A percentile compares a stretch with the other conserved stretches of the same genome.
phyloP scores from a whole-genome alignment of 2,329 filamentous ascomycete genomes.

The Leptosphaerulina australis region DNA sequence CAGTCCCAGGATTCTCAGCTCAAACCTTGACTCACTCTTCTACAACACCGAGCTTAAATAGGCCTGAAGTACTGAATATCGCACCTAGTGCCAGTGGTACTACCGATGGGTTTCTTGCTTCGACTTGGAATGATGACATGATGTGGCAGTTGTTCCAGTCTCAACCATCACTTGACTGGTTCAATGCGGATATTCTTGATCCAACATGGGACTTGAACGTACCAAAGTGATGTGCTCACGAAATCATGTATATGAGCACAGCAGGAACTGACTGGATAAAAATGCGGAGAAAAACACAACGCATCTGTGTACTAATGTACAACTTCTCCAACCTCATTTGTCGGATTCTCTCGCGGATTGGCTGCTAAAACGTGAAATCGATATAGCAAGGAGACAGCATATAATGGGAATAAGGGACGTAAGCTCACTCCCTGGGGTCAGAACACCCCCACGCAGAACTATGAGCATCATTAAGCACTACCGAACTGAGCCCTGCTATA shows the following conservation, averaged over 20 bases:
- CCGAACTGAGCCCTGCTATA: not conserved
- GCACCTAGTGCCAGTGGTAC: not conserved
- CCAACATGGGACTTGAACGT: constrained; percentile 31
- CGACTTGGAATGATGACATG: constrained; percentile 43
- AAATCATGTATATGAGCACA: no score
- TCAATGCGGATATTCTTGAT: constrained; percentile 42
- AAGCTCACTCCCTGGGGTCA: not conserved
- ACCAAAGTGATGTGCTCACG: constrained; percentile 24
- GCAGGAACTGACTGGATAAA: not conserved
- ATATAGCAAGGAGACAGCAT: no score
- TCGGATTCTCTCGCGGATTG: no score
- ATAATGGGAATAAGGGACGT: not conserved
- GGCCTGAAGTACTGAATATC: not conserved
- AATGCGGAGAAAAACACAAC: no score
- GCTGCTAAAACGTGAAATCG: no score
- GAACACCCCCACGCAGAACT: not conserved
- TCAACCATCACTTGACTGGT: constrained; percentile 45
- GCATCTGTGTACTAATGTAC: no score
- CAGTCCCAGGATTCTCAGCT: constrained; percentile 2
- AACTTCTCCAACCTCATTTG: no score
- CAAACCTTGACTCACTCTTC: not conserved
- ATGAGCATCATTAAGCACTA: not conserved
- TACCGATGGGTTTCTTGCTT: constrained; percentile 19
- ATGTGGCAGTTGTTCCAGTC: constrained; percentile 45
- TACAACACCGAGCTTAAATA: constrained; percentile 2